Conservation (phyloP, 2,329 filamentous ascomycete species). For the Neofusicoccum sp. region DNA sequence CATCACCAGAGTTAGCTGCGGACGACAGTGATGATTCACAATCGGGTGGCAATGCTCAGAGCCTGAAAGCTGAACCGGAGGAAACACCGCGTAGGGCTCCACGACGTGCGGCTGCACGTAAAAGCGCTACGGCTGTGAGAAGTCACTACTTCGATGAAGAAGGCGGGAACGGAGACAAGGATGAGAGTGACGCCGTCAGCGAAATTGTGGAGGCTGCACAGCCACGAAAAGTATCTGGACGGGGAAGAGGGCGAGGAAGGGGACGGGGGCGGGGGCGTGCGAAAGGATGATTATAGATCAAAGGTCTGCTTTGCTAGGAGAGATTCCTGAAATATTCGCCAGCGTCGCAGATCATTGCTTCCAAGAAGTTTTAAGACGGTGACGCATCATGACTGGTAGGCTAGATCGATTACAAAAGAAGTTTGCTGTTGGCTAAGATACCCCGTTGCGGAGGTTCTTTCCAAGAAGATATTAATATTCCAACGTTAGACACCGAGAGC, state of each 20-base stretch:
- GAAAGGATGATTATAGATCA: conserved; percentile 26
- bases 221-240: no score
- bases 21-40: not conserved
- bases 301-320: no score
- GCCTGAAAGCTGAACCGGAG: not conserved
- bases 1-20: not conserved
- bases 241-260: conserved; percentile 19
- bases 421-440: no score
- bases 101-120: conserved; percentile 17
- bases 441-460: no score
- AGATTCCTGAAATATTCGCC: no score
- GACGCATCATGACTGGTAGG: no score
- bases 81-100: not conserved
- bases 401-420: no score
- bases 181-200: not conserved
- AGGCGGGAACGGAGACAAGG: not conserved
- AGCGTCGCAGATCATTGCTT: no score
- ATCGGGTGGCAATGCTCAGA: not conserved
- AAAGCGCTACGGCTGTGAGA: conserved; percentile 18
- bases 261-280: conserved; percentile 21
- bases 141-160: conserved; percentile 20
- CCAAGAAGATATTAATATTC: no score
- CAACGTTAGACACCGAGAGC: no score
- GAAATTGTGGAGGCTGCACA: not conserved
- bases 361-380: no score